phyloP scores from a whole-genome alignment of 805 yeast species.

The Myxozyma melibiosi region DNA sequence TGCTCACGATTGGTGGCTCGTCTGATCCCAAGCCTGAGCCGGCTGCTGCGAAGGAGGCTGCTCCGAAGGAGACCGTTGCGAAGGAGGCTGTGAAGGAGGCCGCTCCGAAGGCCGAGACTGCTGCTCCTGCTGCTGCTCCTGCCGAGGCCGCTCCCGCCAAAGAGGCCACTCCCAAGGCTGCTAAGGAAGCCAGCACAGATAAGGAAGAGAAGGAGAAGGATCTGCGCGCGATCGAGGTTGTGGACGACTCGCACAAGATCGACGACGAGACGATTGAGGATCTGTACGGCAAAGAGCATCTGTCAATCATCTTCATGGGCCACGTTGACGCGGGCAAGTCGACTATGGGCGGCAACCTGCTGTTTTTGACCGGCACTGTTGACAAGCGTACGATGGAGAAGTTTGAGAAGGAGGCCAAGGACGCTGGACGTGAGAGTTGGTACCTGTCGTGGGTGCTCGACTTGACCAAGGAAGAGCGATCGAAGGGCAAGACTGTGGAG shows the following conservation, averaged over 20 bases:
- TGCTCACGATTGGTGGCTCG: constrained; percentile 16
- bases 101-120: constrained; percentile 28
- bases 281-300: constrained; percentile 95
- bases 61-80: constrained; percentile 17
- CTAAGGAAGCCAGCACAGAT: constrained; percentile 33
- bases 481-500: constrained; percentile 98
- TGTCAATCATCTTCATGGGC: constrained; percentile 97
- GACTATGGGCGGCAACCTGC: constrained; percentile 98
- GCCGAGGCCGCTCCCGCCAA: constrained; percentile 35
- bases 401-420: constrained; percentile 97
- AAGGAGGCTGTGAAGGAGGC: constrained; percentile 25
- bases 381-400: constrained; percentile 98
- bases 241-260: constrained; percentile 75
- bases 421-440: constrained; percentile 99
- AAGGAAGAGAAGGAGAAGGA: constrained; percentile 29
- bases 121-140: constrained; percentile 33
- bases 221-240: constrained; percentile 51
- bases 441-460: constrained; percentile 99
- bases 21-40: constrained; percentile 39
- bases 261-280: constrained; percentile 89
- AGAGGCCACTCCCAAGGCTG: constrained; percentile 32
- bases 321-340: constrained; percentile 99
- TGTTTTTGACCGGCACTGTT: constrained; percentile 92
- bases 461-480: constrained; percentile 97
- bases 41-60: constrained; percentile 22